Base-by-base conservation (phyloP, 1,139 yeast genomes). In the Ogataea hybrid region DNA sequence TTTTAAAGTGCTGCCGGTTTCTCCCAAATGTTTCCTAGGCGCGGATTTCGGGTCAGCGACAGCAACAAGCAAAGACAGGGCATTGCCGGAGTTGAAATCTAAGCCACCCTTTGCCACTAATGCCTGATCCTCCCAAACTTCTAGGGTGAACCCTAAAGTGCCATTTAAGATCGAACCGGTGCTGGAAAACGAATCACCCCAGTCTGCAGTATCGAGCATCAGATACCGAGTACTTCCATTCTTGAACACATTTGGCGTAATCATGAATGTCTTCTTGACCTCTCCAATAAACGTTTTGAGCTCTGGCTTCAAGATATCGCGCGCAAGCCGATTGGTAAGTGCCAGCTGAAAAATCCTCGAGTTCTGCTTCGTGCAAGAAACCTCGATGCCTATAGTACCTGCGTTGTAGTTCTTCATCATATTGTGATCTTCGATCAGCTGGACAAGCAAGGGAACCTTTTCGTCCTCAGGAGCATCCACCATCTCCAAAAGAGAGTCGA, bases 221-320 rank as follows among this genome's bases (percentile, higher is more conserved):
- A 40, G 16, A 10, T 11, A 28, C 20, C 43, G 25, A 14, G 27
- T 35, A 17, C 31, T 31, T 20, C 37, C 39, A 10, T 17, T 18
- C 28, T 48, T 46, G 28, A 48, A 40, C 11, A 23, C 32, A 34
- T 46, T 44, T 4, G 44, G 43, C 6, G 48, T 46, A 32, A 48
- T 29, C 12, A 15, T 34, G 17, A 42, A 33, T 15, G 23, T 20
- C 6, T 34, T 28, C 3, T 12, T 20, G 20, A 21, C 16, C 8
- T 34, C 41, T 3, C 32, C 35, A 15, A 44, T 31, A 10, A 27
- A 14, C 8, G 44, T 11, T 3, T 32, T 35, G 18, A 48, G 12
- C 8, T 15, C 35, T 8, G 51, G 48, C 6, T 20, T 35, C 14
- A 23, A 23, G 25, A 48, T 27, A 23, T 42, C 42, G 5, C 31